Evolutionary conservation across 106 monocot species (phyloP).

Genomic region (Dendrobium officinale): DNA sequence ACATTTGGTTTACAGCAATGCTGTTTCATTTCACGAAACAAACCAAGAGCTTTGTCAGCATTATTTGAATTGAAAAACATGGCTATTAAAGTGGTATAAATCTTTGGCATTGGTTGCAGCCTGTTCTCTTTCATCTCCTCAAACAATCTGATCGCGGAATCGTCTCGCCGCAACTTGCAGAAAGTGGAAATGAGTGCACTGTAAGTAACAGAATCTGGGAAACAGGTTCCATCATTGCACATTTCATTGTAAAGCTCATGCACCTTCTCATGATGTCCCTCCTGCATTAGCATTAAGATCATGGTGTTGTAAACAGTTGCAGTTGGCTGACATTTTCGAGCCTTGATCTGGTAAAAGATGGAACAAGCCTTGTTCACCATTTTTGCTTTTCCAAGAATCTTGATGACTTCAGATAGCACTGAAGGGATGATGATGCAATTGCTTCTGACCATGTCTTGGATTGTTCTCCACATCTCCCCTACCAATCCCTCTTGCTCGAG

Average conservation of each 20-base stretch:
- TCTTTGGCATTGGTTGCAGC: slow-evolving; percentile 72
- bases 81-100: slow-evolving; percentile 75
- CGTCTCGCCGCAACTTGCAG: slow-evolving; percentile 52
- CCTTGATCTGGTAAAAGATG: slow-evolving; percentile 83
- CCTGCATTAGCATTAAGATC: slow-evolving; percentile 76
- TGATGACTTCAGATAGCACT: slow-evolving; percentile 61
- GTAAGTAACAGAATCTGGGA: slow-evolving; percentile 79
- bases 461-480: slow-evolving; percentile 76
- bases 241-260: slow-evolving; percentile 91
- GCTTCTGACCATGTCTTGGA: slow-evolving; percentile 69
- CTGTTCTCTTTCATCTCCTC: slow-evolving; percentile 92
- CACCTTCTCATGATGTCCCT: slow-evolving; percentile 87
- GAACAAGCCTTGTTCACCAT: slow-evolving; percentile 80
- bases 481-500: slow-evolving; percentile 46
- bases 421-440: slow-evolving; percentile 41
- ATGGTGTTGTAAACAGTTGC: slow-evolving; percentile 66
- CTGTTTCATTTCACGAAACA: slow-evolving; percentile 68
- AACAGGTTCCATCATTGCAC: slow-evolving; percentile 73
- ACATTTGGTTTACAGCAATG: slow-evolving; percentile 66
- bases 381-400: slow-evolving; percentile 66
- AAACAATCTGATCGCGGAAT: slow-evolving; percentile 64
- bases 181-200: slow-evolving; percentile 61
- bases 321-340: slow-evolving; percentile 60
- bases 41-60: slow-evolving; percentile 46
- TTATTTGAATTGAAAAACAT: slow-evolving; percentile 49